phyloP scores from a whole-genome alignment of 208 protist species.

The Entamoeba nuttalli region DNA sequence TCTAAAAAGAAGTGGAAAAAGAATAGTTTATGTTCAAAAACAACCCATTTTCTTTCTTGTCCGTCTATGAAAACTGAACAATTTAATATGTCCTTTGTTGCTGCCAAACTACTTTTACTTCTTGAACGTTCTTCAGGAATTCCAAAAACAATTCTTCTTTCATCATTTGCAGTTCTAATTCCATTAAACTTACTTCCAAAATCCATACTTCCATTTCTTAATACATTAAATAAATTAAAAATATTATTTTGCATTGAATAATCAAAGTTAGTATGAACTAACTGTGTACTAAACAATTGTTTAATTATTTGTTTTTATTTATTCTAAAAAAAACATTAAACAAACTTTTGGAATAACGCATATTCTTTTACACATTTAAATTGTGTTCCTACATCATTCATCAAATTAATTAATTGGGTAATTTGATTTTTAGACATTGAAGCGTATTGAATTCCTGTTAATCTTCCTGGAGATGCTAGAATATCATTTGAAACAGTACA shows the following conservation, averaged over 20 bases:
- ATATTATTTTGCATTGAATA: background rate
- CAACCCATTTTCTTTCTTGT: background rate
- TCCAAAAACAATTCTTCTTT: background rate
- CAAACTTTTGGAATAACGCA: background rate
- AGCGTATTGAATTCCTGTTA: background rate
- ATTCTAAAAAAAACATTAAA: background rate
- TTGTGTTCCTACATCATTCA: background rate
- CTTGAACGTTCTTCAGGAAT: background rate
- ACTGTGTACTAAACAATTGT: background rate
- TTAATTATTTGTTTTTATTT: background rate
- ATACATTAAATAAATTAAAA: background rate
- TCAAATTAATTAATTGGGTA: background rate
- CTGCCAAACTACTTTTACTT: background rate
- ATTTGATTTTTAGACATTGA: background rate
- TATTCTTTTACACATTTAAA: background rate
- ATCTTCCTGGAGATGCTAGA: background rate
- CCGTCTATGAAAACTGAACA: background rate
- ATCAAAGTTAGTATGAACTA: background rate
- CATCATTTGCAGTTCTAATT: background rate
- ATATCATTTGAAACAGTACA: background rate
- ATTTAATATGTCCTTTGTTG: background rate
- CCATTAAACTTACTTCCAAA: background rate
- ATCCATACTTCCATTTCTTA: background rate
- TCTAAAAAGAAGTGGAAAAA: background rate
- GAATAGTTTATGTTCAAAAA: background rate